Evolutionary conservation across 371 early-diverging fungal genomes (phyloP), one percentile per base, ranked within the genome.

Genomic region (Dipsacomyces acuminosporus): DNA sequence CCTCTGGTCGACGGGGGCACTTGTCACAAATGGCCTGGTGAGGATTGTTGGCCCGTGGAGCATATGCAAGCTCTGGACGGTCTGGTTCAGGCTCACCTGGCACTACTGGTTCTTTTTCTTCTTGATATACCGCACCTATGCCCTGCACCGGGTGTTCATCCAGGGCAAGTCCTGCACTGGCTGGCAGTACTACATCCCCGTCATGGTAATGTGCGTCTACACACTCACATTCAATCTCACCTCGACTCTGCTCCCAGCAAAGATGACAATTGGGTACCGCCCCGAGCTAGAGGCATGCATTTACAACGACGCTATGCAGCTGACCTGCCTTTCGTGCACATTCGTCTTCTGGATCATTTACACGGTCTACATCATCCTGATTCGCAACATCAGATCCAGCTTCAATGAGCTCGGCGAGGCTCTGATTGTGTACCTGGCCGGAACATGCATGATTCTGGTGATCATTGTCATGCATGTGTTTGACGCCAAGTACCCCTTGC

Each of bases 311-410:
- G 24, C 45, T 40, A 7, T 57, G 42, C 13, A 23, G 34, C 35
- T 15, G 34, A 30, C 11, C 40, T 41, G 18, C 2, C 38, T 56
- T 18, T 23, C 52, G 22, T 14, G 51, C 26, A 17, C 56, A 43
- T 57, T 50, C 43, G 13, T 62, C 30, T 41, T 56, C 26, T 51
- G 50, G 46, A 21, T 56, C 9, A 44, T 57, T 25, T 36, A 46
- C 13, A 41, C 41, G 3, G 18, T 51, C 15, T 44, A 50, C 43
- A 43, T 51, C 24, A 36, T 62, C 46, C 19, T 46, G 1, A 45
- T 62, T 44, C 62, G 62, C 44, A 50, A 60, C 19, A 58, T 58
- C 35, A 45, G 51, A 48, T 46, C 52, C 24, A 51, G 46, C 26
- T 52, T 52, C 36, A 52, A 52, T 45, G 53, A 52, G 24, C 44